phyloP scores from a whole-genome alignment of 2,329 filamentous ascomycete genomes.

The Trichophyton verrucosum region DNA sequence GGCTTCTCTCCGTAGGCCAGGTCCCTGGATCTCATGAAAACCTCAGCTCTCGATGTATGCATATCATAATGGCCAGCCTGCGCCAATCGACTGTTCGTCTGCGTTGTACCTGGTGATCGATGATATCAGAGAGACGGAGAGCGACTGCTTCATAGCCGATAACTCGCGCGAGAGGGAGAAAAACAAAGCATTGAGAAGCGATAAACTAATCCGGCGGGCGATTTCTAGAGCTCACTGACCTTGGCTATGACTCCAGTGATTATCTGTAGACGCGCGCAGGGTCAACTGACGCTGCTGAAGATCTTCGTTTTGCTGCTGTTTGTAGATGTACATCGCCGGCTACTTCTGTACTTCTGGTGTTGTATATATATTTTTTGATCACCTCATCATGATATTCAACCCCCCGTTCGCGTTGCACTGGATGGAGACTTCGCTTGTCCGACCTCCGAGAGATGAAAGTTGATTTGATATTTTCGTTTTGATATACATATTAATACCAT shows the following conservation, averaged over 20 bases:
- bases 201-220: neutral
- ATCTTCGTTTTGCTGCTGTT: neutral
- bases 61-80: neutral
- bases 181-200: neutral
- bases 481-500: neutral
- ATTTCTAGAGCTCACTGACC: neutral
- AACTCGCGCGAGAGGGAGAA: neutral
- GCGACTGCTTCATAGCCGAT: neutral
- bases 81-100: neutral
- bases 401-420: neutral
- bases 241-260: neutral
- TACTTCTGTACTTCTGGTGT: too few relatives aligned
- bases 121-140: too few relatives aligned
- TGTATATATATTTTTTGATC: neutral
- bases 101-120: neutral
- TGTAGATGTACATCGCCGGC: too few relatives aligned
- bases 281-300: neutral
- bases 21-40: neutral
- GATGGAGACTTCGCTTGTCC: neutral
- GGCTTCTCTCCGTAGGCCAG: neutral
- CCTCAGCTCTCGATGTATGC: neutral
- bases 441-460: neutral
- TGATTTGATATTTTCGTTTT: neutral
- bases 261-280: neutral
- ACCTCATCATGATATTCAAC: neutral